Evolutionary conservation across 495 filamentous ascomycete species (phyloP), one percentile per base, ranked within the genome.

Genomic region (Penicillium chermesinum): DNA sequence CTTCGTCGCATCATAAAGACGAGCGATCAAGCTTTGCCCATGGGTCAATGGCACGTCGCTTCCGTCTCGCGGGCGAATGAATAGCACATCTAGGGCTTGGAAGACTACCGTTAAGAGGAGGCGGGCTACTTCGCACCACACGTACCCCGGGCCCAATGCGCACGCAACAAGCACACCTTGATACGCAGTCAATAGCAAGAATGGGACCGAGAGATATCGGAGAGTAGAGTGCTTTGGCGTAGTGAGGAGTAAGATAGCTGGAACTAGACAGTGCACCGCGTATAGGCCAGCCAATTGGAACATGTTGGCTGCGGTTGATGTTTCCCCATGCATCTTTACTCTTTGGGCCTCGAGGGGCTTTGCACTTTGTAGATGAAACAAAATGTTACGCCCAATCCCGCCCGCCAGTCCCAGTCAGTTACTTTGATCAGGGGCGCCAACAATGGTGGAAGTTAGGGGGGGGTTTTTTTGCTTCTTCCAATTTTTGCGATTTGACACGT

Each of bases 41-140:
- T 4, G 12, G 9, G 21, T 44, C 35, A n/a, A 1, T 7, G 48
- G 48, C 1, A 59, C 10, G 41, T 55, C 56, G 19, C 34, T 16
- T 22, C 12, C 18, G 44, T 59, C 52, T 39, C 47, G 52, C 3
- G 56, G 45, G 14, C 50, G 50, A 37, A 59, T 47, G 7, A 59
- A 35, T n/a, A 59, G 39, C 17, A 55, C 20, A 10, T 59, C 52
- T 1, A 55, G 35, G 10, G 44, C 46, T 36, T 59, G 57, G 27
- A 53, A 57, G 25, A 53, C 3, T 19, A 59, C 50, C 9, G 53
- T 51, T 14, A 54, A 6, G 9, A 53, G 48, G 10, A 59, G 37
- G 8, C 56, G 56, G 9, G 21, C 46, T 16, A 50, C 38, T 46
- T 59, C 53, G 40, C 56, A 59, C 56, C 56, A 59, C 7, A 53